phyloP scores from a whole-genome alignment of 768 basidiomycete species.

The Mycena metata region DNA sequence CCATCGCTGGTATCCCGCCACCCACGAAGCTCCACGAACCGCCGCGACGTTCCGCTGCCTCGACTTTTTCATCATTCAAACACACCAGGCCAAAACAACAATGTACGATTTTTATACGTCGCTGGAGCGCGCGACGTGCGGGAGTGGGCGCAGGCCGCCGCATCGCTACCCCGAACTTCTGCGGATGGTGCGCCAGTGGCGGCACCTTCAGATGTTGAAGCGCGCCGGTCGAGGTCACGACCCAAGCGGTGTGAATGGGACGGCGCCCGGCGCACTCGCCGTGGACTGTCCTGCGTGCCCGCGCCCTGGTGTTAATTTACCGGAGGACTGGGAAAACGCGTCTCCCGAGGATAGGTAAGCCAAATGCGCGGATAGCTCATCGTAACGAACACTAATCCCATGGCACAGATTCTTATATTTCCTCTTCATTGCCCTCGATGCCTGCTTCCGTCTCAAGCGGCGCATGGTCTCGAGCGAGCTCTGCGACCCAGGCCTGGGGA shows the following conservation, averaged over 20 bases:
- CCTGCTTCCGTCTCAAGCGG: conserved; percentile 18
- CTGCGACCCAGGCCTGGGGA: background rate
- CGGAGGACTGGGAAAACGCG: conserved; percentile 36
- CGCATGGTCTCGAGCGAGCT: conserved; percentile 6
- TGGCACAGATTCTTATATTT: too few relatives aligned
- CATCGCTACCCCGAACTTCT: conserved; percentile 37
- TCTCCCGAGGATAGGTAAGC: conserved; percentile 15
- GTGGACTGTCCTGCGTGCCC: conserved; percentile 48
- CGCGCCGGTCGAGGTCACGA: conserved; percentile 43
- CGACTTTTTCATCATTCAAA: background rate
- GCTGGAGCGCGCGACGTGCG: conserved; percentile 35
- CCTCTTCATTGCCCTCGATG: background rate
- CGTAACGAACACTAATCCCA: too few relatives aligned
- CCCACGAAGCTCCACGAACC: conserved; percentile 30
- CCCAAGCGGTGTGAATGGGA: conserved; percentile 36
- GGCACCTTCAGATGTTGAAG: conserved; percentile 43
- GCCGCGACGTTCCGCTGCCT: conserved; percentile 34
- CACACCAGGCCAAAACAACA: conserved; percentile 38
- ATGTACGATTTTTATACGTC: conserved; percentile 39
- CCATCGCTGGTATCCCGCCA: conserved; percentile 35
- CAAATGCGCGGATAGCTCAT: too few relatives aligned
- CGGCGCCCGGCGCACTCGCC: conserved; percentile 41
- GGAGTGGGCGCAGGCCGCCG: conserved; percentile 28
- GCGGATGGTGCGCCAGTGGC: conserved; percentile 38
- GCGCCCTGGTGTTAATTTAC: conserved; percentile 44